Evolutionary conservation across 257 asterid genomes (phyloP), one percentile per base, ranked within the genome.

Genomic region (Nicotiana tabacum): DNA sequence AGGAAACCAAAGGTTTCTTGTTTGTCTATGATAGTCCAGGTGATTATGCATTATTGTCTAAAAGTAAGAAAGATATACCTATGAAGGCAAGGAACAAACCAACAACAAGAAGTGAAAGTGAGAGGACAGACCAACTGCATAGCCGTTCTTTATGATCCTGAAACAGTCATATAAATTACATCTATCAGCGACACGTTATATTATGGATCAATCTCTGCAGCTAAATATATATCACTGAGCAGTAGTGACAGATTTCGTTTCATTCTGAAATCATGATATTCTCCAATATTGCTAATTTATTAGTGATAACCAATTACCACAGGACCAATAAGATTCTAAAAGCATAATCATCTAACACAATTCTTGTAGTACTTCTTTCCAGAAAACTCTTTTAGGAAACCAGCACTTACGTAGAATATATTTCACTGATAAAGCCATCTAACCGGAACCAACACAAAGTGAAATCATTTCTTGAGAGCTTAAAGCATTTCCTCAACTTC

Each of bases 111-210:
- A 90, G 83, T 85, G 89, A 82, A 82, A 91, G 80, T 33, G 98
- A 95, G 84, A 86, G 84, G 46, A 85, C 12, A 55, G 89, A 89
- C 98, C 98, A 95, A 78, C 87, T 90, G 89, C 83, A 84, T 39
- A 93, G 89, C 83, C 96, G 90, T 86, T 87, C 92, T 82, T 90
- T 90, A 88, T 93, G 98, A 84, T 89, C 89, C 96, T 95, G 95
- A 53, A 43, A 66, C 43, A 65, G 80, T 51, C 46, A 4, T 27
- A 74, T 48, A 76, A 76, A 51, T 27, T 76, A 76, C 64, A 27
- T 76, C 80, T 9, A 76, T 51, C 64, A 76, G 53, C 4, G 37
- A 53, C 58, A 53, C 21, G 21, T 21, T 21, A 21, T 53, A 13
- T 18, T 53, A 6, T 53, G 18, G 58, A 43, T 43, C 51, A 43